These are phyloP conservation scores for Trichoderma sp. DNA, from an alignment of 2,329 filamentous ascomycete genomes.

Conservation along the genomic window DNA sequence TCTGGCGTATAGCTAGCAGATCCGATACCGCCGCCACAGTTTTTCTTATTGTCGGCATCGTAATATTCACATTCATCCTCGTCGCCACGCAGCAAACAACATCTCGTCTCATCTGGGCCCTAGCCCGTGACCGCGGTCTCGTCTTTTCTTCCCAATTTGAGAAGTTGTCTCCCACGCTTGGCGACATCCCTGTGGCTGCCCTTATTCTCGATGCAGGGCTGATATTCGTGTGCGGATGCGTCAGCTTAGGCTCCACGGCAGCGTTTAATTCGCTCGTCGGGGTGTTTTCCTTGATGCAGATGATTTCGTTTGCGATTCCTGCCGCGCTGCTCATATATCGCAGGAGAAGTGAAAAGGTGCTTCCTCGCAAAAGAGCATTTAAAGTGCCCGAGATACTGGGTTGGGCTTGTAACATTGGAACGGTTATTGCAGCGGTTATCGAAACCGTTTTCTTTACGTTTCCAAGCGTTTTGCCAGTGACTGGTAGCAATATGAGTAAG, in stretches of 20 bases:
- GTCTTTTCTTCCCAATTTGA: conserved; percentile 4
- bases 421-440: conserved; percentile 7
- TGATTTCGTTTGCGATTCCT: conserved; percentile 13
- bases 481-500: conserved; percentile 17
- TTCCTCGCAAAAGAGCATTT: conserved; percentile 15
- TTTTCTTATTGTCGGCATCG: conserved; percentile 9
- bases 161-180: not conserved
- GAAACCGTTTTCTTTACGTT: conserved; percentile 16
- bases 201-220: conserved; percentile 7
- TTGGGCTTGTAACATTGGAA: conserved; percentile 17
- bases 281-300: conserved; percentile 8
- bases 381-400: conserved; percentile 10
- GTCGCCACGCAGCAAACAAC: conserved; percentile 23
- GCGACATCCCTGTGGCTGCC: conserved; percentile 6
- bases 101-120: conserved; percentile 23
- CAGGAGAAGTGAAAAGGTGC: not conserved
- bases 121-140: conserved; percentile 23
- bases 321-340: conserved; percentile 14
- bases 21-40: conserved; percentile 17
- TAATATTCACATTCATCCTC: conserved; percentile 21
- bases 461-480: conserved; percentile 8
- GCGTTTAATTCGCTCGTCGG: conserved; percentile 14
- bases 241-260: conserved; percentile 11
- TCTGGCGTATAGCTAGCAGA: conserved; percentile 15
- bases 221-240: conserved; percentile 12